These are phyloP conservation scores for Phaffia tasmanica DNA, from an alignment of 768 basidiomycete species.

Conservation along the genomic window DNA sequence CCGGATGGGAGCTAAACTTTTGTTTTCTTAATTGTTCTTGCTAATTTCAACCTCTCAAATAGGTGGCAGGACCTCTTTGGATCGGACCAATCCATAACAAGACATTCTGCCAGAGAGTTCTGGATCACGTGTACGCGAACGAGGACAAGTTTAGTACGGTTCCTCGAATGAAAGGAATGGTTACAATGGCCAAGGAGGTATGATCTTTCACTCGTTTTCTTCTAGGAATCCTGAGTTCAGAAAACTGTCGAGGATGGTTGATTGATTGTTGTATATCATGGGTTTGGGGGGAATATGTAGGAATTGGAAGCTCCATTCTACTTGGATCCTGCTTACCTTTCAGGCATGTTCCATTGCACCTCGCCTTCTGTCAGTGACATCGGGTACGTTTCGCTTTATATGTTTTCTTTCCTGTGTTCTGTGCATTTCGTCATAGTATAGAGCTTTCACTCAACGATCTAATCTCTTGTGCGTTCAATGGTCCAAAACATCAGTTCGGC, in stretches of 20 bases:
- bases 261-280: conserved; percentile 6
- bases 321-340: conserved; percentile 69
- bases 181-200: conserved; percentile 78
- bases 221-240: neutral
- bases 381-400: conserved; percentile 47
- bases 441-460: conserved; percentile 17
- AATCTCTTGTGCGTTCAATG: neutral
- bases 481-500: conserved; percentile 54
- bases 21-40: neutral
- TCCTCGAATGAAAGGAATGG: conserved; percentile 86
- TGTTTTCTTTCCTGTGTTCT: neutral
- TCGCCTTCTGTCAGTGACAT: conserved; percentile 65
- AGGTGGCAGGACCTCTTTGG: conserved; percentile 98
- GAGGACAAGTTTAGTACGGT: conserved; percentile 62
- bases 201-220: conserved; percentile 29
- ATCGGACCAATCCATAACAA: conserved; percentile 70
- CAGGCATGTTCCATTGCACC: conserved; percentile 68
- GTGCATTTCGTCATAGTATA: neutral
- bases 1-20: neutral
- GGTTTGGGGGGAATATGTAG: conserved; percentile 39
- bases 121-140: conserved; percentile 58
- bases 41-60: neutral
- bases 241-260: neutral
- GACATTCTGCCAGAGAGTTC: conserved; percentile 60
- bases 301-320: conserved; percentile 70